Conservation (phyloP, 2,329 filamentous ascomycete species). For the Nemania bipapillata region DNA sequence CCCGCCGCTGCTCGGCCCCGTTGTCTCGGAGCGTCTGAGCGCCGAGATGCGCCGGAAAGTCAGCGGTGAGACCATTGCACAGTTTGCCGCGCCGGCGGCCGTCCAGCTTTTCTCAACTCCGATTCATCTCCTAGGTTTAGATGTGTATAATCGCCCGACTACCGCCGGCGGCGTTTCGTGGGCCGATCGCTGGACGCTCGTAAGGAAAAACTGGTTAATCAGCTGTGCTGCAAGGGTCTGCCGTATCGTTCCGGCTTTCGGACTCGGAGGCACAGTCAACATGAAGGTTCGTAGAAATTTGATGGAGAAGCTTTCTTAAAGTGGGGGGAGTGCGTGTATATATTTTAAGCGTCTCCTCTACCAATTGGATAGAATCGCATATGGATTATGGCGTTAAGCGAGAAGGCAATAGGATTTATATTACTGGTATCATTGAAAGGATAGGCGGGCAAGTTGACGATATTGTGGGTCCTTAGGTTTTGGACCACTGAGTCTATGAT, state of each 20-base stretch:
- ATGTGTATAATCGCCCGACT: constrained; percentile 79
- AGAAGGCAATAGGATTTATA: constrained; percentile 22
- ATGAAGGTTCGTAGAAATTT: constrained; percentile 72
- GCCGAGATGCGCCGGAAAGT: constrained; percentile 63
- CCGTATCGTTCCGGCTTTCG: constrained; percentile 88
- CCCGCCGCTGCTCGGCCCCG: constrained; percentile 79
- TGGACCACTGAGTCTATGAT: not conserved
- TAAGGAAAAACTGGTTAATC: constrained; percentile 79
- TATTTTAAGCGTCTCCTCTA: constrained; percentile 14
- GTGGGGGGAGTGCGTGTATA: not conserved
- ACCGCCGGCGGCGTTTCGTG: constrained; percentile 51
- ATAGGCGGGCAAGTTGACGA: constrained; percentile 25
- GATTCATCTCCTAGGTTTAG: constrained; percentile 83
- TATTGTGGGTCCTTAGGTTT: not conserved
- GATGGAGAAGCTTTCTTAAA: constrained; percentile 68
- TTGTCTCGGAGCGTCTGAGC: constrained; percentile 66
- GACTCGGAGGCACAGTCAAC: constrained; percentile 88
- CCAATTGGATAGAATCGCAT: constrained; percentile 24
- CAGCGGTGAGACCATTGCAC: constrained; percentile 72
- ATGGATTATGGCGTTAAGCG: constrained; percentile 38
- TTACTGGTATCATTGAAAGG: not conserved
- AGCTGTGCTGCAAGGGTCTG: constrained; percentile 81
- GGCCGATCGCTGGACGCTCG: constrained; percentile 70
- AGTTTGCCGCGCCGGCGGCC: constrained; percentile 81
- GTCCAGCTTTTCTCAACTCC: constrained; percentile 85